Base-by-base conservation (phyloP, 2,329 filamentous ascomycete genomes). In the Neocucurbitaria cava region DNA sequence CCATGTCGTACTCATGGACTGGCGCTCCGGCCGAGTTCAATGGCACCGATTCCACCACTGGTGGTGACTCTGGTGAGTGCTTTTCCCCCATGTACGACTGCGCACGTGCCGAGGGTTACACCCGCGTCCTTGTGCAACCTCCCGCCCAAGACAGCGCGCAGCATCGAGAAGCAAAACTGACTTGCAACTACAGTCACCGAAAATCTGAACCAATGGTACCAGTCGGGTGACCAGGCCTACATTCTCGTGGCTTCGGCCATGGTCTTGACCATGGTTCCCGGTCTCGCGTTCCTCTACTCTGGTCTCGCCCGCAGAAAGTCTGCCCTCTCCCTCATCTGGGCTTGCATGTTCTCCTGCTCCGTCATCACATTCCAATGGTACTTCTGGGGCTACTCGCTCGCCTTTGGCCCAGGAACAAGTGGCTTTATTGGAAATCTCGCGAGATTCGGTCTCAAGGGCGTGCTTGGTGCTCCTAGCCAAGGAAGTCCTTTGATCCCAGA, bases 351-450 rank as follows among this genome's bases (percentile, higher is more conserved):
- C 76, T 95, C 92, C 42, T 90, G 90, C 74, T 93, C 91, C 43
- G 88, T 98, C 73, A 84, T 97, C 75, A 89, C 91, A 52, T 97
- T 99, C 82, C 95, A 99, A 81, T 99, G 95, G 95, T 98, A 97
- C 73, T 97, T 99, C 77, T 98, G 95, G 94, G 95, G 95, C 33
- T 99, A 96, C 78, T 96, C 94, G 13, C 83, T 99, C 58, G 93
- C 94, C 47, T 97, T 98, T 79, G 95, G 90, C 71, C 83, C 85
- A 39, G 90, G 89, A 4, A 92, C 86, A 64, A 97, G 91, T 79
- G 89, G 91, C 48, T 98, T 90, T 80, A 98, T 99, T 72, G 95
- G 95, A 50, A 87, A 98, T 75, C 80, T 99, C 51, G 84, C 88
- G 66, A 90, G 96, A 77, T 96, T 98, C 68, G 95, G 92, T 58